A percentile compares a stretch with the other conserved stretches of the same genome.
These are phyloP conservation scores for Hirsutella minnesotensis DNA, from an alignment of 2,329 filamentous ascomycete genomes.

Conservation along the genomic window DNA sequence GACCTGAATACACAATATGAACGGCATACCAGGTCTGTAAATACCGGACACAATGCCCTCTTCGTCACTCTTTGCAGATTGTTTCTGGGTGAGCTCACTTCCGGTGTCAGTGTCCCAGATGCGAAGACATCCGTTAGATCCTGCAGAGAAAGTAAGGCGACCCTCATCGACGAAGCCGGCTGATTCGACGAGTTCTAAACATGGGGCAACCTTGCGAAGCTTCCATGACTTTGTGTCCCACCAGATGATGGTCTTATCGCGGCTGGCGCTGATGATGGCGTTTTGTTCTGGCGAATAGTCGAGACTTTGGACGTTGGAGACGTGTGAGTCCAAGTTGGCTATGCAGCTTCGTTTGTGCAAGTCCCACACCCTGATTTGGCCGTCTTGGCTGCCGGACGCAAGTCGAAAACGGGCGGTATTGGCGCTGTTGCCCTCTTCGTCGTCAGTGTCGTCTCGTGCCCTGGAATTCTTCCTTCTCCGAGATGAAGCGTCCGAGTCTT, in stretches of 20 bases:
- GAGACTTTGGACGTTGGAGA: constrained; percentile 82
- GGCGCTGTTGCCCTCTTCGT: constrained; percentile 28
- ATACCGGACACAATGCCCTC: constrained; percentile 63
- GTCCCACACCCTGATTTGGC: constrained; percentile 86
- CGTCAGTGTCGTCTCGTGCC: constrained; percentile 22
- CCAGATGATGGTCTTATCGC: constrained; percentile 88
- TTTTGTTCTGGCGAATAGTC: constrained; percentile 70
- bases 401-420: constrained; percentile 55
- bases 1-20: constrained; percentile 71
- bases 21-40: constrained; percentile 51
- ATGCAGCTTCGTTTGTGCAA: constrained; percentile 70
- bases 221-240: constrained; percentile 89
- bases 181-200: constrained; percentile 74
- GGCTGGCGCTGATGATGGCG: constrained; percentile 67
- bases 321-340: constrained; percentile 77
- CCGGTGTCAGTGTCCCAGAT: constrained; percentile 74
- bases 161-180: constrained; percentile 68
- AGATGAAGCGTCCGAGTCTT: constrained; percentile 10
- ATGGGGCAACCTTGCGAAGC: constrained; percentile 64
- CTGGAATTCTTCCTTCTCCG: constrained; percentile 23
- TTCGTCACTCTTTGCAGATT: constrained; percentile 46
- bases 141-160: constrained; percentile 67
- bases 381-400: constrained; percentile 87
- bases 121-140: constrained; percentile 69
- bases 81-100: constrained; percentile 66